Percentiles rank a stretch among this genome's conserved stretches.
phyloP scores from a whole-genome alignment of 371 early-diverging fungal species.

The Nematocida homosporus region DNA sequence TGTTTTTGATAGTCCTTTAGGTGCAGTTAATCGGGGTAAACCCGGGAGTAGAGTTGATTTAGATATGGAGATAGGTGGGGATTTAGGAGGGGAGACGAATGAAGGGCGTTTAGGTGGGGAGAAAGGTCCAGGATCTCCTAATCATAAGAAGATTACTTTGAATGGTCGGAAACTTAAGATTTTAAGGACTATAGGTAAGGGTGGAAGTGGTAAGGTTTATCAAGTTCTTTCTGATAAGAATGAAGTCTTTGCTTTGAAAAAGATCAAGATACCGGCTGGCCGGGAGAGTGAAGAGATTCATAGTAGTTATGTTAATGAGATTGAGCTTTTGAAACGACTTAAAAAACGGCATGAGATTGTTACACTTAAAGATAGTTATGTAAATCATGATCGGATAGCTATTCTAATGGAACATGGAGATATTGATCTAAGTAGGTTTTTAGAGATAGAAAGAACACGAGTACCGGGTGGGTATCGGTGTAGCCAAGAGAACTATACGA shows the following conservation, averaged over 20 bases:
- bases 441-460: constrained; percentile 51
- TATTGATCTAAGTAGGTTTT: constrained; percentile 74
- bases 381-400: constrained; percentile 69
- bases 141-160: constrained; percentile 48
- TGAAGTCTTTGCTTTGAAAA: constrained; percentile 78
- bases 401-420: constrained; percentile 85
- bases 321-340: constrained; percentile 73
- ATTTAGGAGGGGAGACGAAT: not conserved
- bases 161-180: constrained; percentile 57
- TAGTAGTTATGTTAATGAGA: constrained; percentile 76
- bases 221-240: constrained; percentile 73
- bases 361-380: constrained; percentile 74
- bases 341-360: constrained; percentile 72
- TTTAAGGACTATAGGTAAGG: constrained; percentile 72
- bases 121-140: constrained; percentile 24
- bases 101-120: not conserved
- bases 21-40: not conserved
- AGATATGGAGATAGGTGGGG: not conserved
- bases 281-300: constrained; percentile 71
- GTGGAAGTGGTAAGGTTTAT: constrained; percentile 81
- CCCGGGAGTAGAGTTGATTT: not conserved
- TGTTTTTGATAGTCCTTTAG: constrained; percentile 47
- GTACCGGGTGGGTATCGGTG: constrained; percentile 37
- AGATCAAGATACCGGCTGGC: constrained; percentile 71
- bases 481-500: constrained; percentile 49